Base-by-base conservation (phyloP, 139 green algal species). In the Astrephomene gubernaculifera region DNA sequence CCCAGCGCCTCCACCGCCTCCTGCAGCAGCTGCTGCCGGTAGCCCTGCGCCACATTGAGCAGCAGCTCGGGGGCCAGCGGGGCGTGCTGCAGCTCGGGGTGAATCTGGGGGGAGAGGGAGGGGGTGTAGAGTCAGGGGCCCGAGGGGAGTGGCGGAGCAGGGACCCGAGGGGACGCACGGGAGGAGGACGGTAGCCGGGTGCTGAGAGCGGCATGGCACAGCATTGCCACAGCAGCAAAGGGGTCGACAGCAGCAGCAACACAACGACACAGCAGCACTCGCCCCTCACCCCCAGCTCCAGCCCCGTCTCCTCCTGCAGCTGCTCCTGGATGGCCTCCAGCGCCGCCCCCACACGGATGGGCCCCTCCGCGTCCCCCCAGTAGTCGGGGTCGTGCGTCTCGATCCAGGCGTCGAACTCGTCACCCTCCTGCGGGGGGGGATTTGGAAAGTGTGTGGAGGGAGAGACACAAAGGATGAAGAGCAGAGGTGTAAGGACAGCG, bases 371-470 rank as follows among this genome's bases (percentile, higher is more conserved):
- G 61, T 83, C 76, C 41, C 72, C 76, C 60, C 41, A 63, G 76
- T 57, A 49, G 60, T 83, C 76, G 0, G 60, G 60, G 41, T 83
- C 76, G 17, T 39, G 22, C 0, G 44, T 17, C 76, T 83, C 76
- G 24, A 83, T 25, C 76, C 76, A 83, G 17, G 10, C 22, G 76
- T 83, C 41, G 57, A 38, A 83, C 76, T 60, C 60, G 61, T 72
- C 76, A 9, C 29, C 60, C 61, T 83, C 76, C 76, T 83, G 57
- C 25, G 54, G 74, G 35, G 24, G 39, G 2, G 63, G 63, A 1
- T 12, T 6, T 12, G 7, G 57, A 24, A 24, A 43, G 57, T n/a
- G 2, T 4, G 63, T 31, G 63, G 12, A n/a, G 57, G 57, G 57
- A n/a, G 6, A 9, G 63, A 43, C 21, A 71, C n/a, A 70, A 41